Conservation (phyloP, 208 protist genomes). For the Acanthamoeba sp. region DNA sequence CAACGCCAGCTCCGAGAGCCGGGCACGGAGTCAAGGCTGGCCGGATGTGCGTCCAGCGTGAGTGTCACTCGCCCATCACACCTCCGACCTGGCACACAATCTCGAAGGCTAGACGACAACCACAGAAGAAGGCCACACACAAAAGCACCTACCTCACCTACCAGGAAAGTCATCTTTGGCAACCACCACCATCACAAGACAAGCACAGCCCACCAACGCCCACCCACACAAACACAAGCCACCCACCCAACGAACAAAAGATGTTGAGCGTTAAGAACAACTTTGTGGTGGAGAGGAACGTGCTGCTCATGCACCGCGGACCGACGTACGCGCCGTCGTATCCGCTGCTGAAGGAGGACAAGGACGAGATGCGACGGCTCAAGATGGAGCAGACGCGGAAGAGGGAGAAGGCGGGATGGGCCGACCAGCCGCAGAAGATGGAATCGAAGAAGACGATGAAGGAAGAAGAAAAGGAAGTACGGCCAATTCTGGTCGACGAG, state of each 20-base stretch:
- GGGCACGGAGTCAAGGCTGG: background rate
- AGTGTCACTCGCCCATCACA: background rate
- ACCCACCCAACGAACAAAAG: background rate
- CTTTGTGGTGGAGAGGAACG: constrained; percentile 63
- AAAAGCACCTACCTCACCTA: background rate
- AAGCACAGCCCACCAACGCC: background rate
- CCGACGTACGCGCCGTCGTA: constrained; percentile 47
- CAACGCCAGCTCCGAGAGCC: background rate
- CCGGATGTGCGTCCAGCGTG: background rate
- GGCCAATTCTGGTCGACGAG: constrained; percentile 33
- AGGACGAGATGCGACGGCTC: background rate
- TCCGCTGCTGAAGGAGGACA: constrained; percentile 57
- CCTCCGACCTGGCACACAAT: background rate
- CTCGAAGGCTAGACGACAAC: background rate
- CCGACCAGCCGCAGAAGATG: background rate
- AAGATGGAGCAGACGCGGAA: background rate
- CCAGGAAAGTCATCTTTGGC: too few species aligned
- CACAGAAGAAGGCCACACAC: background rate
- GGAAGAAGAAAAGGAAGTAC: background rate
- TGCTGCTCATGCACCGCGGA: constrained; percentile 19
- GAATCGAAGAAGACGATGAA: background rate
- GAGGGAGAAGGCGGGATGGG: too few species aligned
- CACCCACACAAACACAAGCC: background rate
- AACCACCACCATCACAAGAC: background rate
- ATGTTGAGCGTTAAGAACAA: constrained; percentile 48